Evolutionary conservation across 1,284 basidiomycete genomes (phyloP).

Genomic region (Xerocomus cyaneibrunnescens): DNA sequence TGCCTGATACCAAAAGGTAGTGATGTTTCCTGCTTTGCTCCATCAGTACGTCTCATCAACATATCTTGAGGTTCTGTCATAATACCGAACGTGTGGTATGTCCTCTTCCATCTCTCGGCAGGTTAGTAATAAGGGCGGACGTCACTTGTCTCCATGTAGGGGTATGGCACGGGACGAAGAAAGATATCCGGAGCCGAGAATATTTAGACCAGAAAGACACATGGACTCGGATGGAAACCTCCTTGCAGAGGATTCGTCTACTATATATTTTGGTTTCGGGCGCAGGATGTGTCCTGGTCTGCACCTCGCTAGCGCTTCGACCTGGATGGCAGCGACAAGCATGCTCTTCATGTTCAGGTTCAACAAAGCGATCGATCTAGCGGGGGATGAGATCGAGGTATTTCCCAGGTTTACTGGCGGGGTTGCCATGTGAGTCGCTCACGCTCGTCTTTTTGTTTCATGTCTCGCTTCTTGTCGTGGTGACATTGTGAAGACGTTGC

Average conservation of each 20-base stretch:
- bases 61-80: slow-evolving; percentile 18
- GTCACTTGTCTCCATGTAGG: slow-evolving; percentile 3
- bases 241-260: slow-evolving; percentile 10
- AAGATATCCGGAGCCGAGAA: slow-evolving; percentile 20
- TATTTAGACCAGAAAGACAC: slow-evolving; percentile 28
- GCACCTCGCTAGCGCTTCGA: slow-evolving; percentile 15
- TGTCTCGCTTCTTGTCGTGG: not conserved
- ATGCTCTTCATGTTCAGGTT: slow-evolving; percentile 25
- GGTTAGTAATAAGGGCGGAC: not conserved
- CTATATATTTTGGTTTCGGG: slow-evolving; percentile 26
- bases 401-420: slow-evolving; percentile 19
- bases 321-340: slow-evolving; percentile 19
- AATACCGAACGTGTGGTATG: slow-evolving; percentile 25
- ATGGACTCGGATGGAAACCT: slow-evolving; percentile 20
- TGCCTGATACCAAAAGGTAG: slow-evolving; percentile 30
- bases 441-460: not conserved
- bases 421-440: slow-evolving; percentile 17
- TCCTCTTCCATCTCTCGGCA: not conserved
- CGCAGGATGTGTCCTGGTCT: slow-evolving; percentile 27
- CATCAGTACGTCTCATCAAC: not conserved
- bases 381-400: slow-evolving; percentile 28
- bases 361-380: slow-evolving; percentile 21
- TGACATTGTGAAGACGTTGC: too few species aligned
- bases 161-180: slow-evolving; percentile 27
- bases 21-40: not conserved